phyloP scores from a whole-genome alignment of 305 asterid genomes.

The Solanum hybrid region DNA sequence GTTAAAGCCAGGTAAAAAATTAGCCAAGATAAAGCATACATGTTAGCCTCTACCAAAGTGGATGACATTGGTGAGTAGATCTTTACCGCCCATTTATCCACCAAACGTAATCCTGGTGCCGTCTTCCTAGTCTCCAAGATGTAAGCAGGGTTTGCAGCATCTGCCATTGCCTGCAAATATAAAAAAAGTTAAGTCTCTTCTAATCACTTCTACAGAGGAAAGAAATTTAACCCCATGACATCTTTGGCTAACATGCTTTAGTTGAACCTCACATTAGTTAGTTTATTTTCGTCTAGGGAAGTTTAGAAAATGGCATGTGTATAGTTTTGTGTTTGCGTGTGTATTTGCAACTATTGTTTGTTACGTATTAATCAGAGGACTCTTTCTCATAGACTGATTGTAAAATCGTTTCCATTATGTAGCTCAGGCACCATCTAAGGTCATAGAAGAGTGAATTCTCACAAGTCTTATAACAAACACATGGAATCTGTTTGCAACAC shows the following conservation, averaged over 20 bases:
- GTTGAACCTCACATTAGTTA: not conserved
- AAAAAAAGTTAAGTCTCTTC: not conserved
- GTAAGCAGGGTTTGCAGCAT: slow-evolving; percentile 80
- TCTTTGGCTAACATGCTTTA: not conserved
- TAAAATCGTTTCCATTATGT: not conserved
- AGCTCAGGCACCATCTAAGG: not conserved
- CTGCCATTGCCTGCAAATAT: slow-evolving; percentile 73
- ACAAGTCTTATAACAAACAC: not conserved
- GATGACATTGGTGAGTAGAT: slow-evolving; percentile 21
- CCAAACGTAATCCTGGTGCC: slow-evolving; percentile 87
- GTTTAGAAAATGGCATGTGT: not conserved
- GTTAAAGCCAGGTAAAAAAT: slow-evolving; percentile 2
- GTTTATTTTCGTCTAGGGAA: not conserved
- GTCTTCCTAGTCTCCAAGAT: slow-evolving; percentile 93
- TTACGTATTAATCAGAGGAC: not conserved
- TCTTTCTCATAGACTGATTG: not conserved
- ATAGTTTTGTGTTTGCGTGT: not conserved
- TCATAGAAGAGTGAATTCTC: not conserved
- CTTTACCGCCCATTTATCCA: slow-evolving; percentile 98
- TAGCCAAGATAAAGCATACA: not conserved
- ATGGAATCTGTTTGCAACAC: not conserved
- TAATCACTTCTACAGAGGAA: not conserved
- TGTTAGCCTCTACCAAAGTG: not conserved
- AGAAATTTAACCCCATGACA: not conserved
- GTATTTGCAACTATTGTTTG: not conserved